A percentile compares a stretch with the other conserved stretches of the same genome.
Evolutionary conservation across 2,329 filamentous ascomycete species (phyloP).

Genomic region (Paracamarosporium sp.): DNA sequence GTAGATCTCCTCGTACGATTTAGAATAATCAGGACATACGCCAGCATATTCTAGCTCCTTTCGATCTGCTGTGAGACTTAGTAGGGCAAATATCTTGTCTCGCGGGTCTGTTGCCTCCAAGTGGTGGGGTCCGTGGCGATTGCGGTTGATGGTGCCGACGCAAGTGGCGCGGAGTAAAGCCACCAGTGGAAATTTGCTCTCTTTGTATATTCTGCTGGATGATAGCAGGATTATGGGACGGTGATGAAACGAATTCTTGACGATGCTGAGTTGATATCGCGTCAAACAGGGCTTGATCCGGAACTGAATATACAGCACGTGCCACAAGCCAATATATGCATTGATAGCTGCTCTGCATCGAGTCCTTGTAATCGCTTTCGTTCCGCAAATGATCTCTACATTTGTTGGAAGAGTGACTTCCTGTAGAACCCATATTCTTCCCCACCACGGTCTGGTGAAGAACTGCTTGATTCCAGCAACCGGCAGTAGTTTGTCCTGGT

Average conservation of each 20-base stretch:
- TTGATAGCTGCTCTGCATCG: conserved; percentile 12
- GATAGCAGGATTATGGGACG: conserved; percentile 15
- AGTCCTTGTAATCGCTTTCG: conserved; percentile 6
- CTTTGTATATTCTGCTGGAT: conserved; percentile 2
- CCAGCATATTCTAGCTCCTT: conserved; percentile 12
- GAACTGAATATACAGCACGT: too few species aligned
- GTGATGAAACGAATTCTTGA: too few species aligned
- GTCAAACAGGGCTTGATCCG: too few species aligned
- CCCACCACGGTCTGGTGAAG: conserved; percentile 20
- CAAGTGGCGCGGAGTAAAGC: too few species aligned
- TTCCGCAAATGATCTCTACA: conserved; percentile 16
- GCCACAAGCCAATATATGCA: conserved; percentile 12
- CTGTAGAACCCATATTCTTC: conserved; percentile 23
- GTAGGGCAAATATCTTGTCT: conserved; percentile 23
- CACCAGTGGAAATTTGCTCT: too few species aligned
- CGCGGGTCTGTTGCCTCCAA: conserved; percentile 18
- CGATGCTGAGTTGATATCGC: too few species aligned
- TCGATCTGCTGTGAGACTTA: conserved; percentile 21
- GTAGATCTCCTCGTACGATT: conserved; percentile 11
- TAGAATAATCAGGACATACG: conserved; percentile 15
- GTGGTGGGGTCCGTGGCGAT: conserved; percentile 8
- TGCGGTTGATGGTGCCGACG: too few species aligned
- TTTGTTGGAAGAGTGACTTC: conserved; percentile 18
- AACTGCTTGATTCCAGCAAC: conserved; percentile 6
- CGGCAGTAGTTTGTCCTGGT: conserved; percentile 6